Base-by-base conservation (phyloP, 176 grass and related monocot genomes). In the Aechmea fasciata region DNA sequence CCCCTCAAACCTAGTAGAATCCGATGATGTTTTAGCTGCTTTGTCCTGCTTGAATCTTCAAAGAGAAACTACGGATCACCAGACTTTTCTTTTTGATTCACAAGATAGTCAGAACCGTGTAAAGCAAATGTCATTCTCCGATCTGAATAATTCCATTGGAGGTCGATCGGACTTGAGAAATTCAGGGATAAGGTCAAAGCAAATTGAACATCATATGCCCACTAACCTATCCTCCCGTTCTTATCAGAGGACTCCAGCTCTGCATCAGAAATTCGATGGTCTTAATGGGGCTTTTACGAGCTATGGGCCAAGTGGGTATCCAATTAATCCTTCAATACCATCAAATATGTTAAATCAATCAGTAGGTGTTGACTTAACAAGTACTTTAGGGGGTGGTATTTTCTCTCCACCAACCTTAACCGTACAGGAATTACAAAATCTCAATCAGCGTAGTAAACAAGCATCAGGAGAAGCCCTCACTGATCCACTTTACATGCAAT, bases 21-120 rank as follows among this genome's bases (percentile, higher is more conserved):
- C 88, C 54, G 92, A 84, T 88, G 83, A 96, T 82, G 76, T 96
- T 79, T 83, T 91, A 73, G 76, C 80, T 88, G 85, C 88, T 75
- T 78, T 96, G 66, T 96, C 92, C 65, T 64, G 67, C 75, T 82
- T 96, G 78, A 91, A 76, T 49, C 74, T 75, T 79, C 85, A 86
- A 67, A 75, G 77, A 82, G 88, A 75, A 51, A 61, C 20, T n/a
- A 79, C 70, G 69, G 75, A 91, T 22, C 83, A 80, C 55, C 82
- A 82, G 14, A 87, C 73, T 63, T 82, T 90, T 71, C 51, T 81
- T 80, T 73, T 80, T 66, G 76, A 76, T n/a, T 65, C 77, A 11
- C 79, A 82, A 73, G 24, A 49, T 63, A 47, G 51, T 25, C 81
- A 87, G 81, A 77, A 82, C 48, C 78, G 63, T 80, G 77, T 41